These are phyloP conservation scores for Fusarium lateritium DNA, from an alignment of 2,329 filamentous ascomycete genomes.

Conservation along the genomic window DNA sequence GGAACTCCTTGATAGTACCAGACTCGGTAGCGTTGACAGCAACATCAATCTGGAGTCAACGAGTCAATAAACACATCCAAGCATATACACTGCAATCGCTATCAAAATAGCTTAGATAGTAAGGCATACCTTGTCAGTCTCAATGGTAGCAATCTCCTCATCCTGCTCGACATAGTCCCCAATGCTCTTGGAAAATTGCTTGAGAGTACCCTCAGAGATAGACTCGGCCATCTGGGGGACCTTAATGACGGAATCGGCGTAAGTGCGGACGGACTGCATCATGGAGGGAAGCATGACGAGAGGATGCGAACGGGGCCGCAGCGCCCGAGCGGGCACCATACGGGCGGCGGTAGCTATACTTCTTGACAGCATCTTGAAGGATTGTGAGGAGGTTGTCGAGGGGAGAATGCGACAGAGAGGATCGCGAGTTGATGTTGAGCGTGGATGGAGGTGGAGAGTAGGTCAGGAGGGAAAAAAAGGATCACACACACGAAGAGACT, in stretches of 20 bases:
- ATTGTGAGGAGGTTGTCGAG: constrained; percentile 14
- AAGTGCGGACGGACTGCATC: constrained; percentile 71
- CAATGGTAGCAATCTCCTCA: constrained; percentile 98
- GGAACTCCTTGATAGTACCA: constrained; percentile 91
- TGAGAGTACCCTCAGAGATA: constrained; percentile 96
- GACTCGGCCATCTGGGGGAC: constrained; percentile 99
- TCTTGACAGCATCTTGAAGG: constrained; percentile 60
- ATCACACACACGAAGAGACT: constrained; percentile 27
- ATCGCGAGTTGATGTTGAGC: constrained; percentile 18
- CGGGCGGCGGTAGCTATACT: constrained; percentile 60
- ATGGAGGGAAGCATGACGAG: constrained; percentile 63
- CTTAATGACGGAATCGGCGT: constrained; percentile 89
- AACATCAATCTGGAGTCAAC: constrained; percentile 83
- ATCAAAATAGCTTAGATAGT: not conserved
- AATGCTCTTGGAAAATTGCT: constrained; percentile 93
- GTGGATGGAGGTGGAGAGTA: constrained; percentile 28
- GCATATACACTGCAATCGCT: not conserved
- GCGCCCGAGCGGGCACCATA: constrained; percentile 60
- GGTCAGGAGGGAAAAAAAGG: constrained; percentile 44
- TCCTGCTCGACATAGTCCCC: constrained; percentile 96
- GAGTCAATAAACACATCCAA: constrained; percentile 19
- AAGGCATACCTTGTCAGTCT: constrained; percentile 89
- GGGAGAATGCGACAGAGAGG: constrained; percentile 5
- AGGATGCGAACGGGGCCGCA: constrained; percentile 50
- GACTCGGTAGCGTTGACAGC: constrained; percentile 94